Conservation (phyloP, 129 eudicot genomes). For the Flaveria brownii region DNA sequence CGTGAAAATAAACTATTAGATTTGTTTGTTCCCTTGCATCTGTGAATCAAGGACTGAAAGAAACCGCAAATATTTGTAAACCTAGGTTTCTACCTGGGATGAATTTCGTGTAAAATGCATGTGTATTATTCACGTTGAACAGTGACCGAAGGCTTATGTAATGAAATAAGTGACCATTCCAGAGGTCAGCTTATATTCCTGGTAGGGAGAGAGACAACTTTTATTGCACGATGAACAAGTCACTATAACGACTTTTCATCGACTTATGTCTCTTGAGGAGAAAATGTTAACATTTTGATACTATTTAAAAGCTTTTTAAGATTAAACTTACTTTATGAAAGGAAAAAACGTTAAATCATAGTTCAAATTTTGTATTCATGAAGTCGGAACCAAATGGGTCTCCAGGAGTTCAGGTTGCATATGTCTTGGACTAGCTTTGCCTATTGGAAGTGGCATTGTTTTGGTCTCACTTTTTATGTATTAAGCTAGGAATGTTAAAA, state of each 20-base stretch:
- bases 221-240: neutral
- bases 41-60: conserved; percentile 20
- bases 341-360: no score
- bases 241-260: neutral
- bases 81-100: conserved; percentile 12
- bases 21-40: conserved; percentile 18
- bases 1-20: conserved; percentile 17
- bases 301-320: neutral
- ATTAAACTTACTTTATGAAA: neutral
- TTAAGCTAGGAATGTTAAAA: no score
- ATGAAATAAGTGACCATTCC: conserved; percentile 13
- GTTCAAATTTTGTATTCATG: neutral
- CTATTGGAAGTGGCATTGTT: no score
- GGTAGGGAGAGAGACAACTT: neutral
- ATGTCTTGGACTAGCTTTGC: no score
- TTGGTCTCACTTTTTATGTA: no score
- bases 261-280: neutral
- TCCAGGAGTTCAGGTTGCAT: no score
- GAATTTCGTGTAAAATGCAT: neutral
- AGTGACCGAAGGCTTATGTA: conserved; percentile 9
- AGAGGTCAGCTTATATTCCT: neutral
- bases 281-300: neutral
- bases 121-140: conserved; percentile 14
- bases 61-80: neutral
- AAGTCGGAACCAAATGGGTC: neutral